Base-by-base conservation (phyloP, 345 rosid genomes). In the Moringa oleifera region DNA sequence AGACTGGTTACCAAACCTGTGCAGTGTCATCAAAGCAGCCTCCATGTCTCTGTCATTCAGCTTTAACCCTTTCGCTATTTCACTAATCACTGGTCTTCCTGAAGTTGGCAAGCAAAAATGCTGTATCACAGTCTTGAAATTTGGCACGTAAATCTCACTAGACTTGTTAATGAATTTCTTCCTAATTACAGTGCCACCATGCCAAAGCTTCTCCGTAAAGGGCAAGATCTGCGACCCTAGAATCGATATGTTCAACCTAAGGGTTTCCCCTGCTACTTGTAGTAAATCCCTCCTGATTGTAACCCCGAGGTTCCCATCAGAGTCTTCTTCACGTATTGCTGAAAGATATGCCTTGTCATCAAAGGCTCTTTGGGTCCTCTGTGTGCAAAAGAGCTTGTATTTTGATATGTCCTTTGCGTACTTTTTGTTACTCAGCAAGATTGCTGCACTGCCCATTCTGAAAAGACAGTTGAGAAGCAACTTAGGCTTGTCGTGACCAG, bases 1-100 rank as follows among this genome's bases (percentile, higher is more conserved):
- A 9, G 85, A 82, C 58, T 85, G 87, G 63, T 82, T 82, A 8
- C 90, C 87, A 55, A 82, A 85, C 62, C 85, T 79, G 61, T 82
- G 79, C 46, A 82, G 64, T 22, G 87, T 80, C 85, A 80, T 77
- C 51, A 79, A 22, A 20, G 86, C 77, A 36, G 83, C 74, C 67
- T 84, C 90, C 23, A 51, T 55, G 37, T 84, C 85, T 7, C 15
- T 56, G 25, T 66, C 77, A 0, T 64, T 68, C 6, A 84, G 78
- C 67, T 72, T 77, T 25, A 81, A 33, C 25, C 77, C 84, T 72
- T 77, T 81, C 0, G 71, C 81, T 23, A 84, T 70, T 64, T 81
- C 78, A 58, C 33, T 65, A 21, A 81, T 78, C 59, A 77, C 55
- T 1, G 77, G 56, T 67, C 70, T 53, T 18, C 90, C 86, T 0